A percentile compares a stretch with the other conserved stretches of the same genome.
Evolutionary conservation across 805 yeast genomes (phyloP).

Genomic region (Candida incommunis): DNA sequence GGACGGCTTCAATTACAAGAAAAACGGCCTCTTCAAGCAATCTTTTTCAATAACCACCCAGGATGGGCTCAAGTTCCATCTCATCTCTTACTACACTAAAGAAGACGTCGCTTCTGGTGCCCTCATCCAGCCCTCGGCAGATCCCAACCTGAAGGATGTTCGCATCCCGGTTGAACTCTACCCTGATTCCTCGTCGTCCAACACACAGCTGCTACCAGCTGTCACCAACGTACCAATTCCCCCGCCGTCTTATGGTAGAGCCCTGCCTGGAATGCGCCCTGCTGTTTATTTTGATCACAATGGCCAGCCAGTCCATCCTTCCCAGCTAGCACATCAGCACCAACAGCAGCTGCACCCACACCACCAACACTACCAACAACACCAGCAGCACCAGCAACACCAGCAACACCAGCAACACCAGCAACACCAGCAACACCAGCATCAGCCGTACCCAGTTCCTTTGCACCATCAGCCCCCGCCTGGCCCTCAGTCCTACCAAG

Average conservation of each 20-base stretch:
- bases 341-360: constrained; percentile 5
- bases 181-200: constrained; percentile 19
- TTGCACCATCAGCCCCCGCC: constrained; percentile 2
- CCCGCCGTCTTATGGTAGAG: not conserved
- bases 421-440: too few relatives aligned
- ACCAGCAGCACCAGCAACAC: constrained; percentile 1
- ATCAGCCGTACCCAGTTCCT: too few relatives aligned
- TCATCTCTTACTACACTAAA: constrained; percentile 38
- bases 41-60: constrained; percentile 43
- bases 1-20: constrained; percentile 28
- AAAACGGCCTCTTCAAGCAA: constrained; percentile 49
- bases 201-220: constrained; percentile 5
- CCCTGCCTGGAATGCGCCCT: not conserved
- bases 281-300: not conserved
- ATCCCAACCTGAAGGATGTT: constrained; percentile 24
- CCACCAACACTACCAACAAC: constrained; percentile 4
- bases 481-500: not conserved
- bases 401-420: too few relatives aligned
- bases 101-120: constrained; percentile 17
- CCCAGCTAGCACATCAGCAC: constrained; percentile 3
- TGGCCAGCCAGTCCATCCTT: not conserved
- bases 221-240: constrained; percentile 6
- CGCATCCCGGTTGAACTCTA: constrained; percentile 24
- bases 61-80: constrained; percentile 40
- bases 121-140: constrained; percentile 31